A percentile compares a stretch with the other conserved stretches of the same genome.
Conservation (phyloP, 73 alveolate genomes). For the Tetrahymena malaccensis region DNA sequence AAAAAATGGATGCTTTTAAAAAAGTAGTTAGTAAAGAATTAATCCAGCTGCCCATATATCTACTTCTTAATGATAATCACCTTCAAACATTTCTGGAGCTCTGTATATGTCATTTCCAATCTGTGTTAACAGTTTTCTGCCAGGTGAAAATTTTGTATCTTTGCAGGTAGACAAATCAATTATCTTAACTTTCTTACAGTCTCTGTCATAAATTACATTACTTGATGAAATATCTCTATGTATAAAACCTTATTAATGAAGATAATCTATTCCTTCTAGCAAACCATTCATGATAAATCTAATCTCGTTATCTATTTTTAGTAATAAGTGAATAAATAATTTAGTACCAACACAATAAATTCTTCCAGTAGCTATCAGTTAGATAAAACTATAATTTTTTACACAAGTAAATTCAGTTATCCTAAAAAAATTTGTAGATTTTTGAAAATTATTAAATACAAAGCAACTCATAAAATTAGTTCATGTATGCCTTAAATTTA, state of each 20-base stretch:
- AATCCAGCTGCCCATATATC: slow-evolving; percentile 6
- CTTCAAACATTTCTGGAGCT: slow-evolving; percentile 8
- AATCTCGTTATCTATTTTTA: neutral
- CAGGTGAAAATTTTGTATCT: neutral
- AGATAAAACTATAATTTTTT: too few relatives aligned
- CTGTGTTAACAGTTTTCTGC: neutral
- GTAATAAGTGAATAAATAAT: too few relatives aligned
- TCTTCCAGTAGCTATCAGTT: neutral
- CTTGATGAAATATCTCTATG: neutral
- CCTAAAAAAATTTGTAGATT: too few relatives aligned
- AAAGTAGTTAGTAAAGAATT: neutral
- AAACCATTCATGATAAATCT: neutral
- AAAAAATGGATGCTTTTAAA: neutral
- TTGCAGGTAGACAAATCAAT: neutral
- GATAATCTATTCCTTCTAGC: neutral
- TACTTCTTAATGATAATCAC: neutral
- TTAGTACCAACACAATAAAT: too few relatives aligned
- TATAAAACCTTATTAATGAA: neutral
- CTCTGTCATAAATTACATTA: neutral
- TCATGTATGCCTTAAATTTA: too few relatives aligned
- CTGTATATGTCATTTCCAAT: neutral
- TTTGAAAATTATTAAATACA: too few relatives aligned
- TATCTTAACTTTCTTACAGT: neutral
- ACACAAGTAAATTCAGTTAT: too few relatives aligned
- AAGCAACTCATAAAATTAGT: neutral